phyloP scores from a whole-genome alignment of 495 filamentous ascomycete species.

The Aspergillus wentii region DNA sequence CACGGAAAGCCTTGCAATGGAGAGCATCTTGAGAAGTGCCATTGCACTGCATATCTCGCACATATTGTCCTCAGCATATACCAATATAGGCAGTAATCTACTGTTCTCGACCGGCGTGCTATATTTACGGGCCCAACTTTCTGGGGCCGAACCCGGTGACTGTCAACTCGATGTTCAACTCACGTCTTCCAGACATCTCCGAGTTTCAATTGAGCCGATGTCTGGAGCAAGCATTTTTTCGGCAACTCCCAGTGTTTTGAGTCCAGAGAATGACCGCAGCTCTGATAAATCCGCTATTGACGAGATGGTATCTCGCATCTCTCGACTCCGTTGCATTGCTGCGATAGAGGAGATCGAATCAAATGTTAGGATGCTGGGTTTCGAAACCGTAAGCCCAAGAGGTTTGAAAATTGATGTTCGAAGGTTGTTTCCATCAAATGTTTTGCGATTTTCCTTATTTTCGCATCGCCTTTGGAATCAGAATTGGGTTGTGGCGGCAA shows the following conservation, averaged over 20 bases:
- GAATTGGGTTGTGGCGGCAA: conserved; percentile 65
- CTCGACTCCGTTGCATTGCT: conserved; percentile 51
- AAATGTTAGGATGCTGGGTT: conserved; percentile 56
- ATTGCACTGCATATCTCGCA: conserved; percentile 70
- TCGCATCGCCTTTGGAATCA: conserved; percentile 55
- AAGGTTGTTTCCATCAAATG: conserved; percentile 54
- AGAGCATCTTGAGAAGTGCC: conserved; percentile 64
- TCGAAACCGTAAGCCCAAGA: conserved; percentile 51
- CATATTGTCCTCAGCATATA: conserved; percentile 57
- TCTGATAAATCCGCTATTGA: conserved; percentile 45
- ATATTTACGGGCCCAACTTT: conserved; percentile 49
- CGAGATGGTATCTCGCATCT: conserved; percentile 48
- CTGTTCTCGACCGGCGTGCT: conserved; percentile 55
- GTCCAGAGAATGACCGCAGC: conserved; percentile 35
- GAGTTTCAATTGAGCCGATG: conserved; percentile 63
- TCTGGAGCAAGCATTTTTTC: conserved; percentile 39
- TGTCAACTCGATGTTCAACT: conserved; percentile 65
- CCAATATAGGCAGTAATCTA: conserved; percentile 47
- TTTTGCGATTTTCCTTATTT: conserved; percentile 59
- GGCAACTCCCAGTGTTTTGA: conserved; percentile 36
- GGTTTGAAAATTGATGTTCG: conserved; percentile 54
- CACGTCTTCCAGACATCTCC: conserved; percentile 49
- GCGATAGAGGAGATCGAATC: conserved; percentile 60
- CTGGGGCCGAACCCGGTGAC: conserved; percentile 56
- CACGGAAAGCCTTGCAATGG: conserved; percentile 61